Percentiles rank a stretch among this genome's conserved stretches.
These are phyloP conservation scores for Hibiscus tridactylites DNA, from an alignment of 345 rosid genomes.

Conservation along the genomic window DNA sequence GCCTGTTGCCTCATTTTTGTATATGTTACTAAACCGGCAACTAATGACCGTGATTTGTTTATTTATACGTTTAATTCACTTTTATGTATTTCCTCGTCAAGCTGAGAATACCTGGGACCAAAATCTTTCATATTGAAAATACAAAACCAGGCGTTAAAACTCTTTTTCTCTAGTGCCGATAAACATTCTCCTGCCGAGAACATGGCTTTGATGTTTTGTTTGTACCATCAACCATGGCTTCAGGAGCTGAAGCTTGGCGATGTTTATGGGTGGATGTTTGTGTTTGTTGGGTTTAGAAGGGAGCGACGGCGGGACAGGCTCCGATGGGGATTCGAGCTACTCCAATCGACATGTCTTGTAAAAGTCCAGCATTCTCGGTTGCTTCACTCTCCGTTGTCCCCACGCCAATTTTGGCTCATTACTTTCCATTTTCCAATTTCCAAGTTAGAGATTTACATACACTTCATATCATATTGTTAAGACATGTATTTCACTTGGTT, in stretches of 20 bases:
- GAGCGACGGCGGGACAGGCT: constrained; percentile 31
- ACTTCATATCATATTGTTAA: too few species aligned
- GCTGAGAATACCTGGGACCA: not conserved
- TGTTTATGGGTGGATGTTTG: not conserved
- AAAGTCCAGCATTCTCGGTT: constrained; percentile 28
- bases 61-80: constrained; percentile 44
- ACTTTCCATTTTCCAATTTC: too few species aligned
- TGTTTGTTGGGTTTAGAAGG: constrained; percentile 13
- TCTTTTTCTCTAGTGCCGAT: not conserved
- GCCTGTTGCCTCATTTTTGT: not conserved
- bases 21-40: not conserved
- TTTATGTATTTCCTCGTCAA: not conserved
- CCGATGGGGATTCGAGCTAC: constrained; percentile 27
- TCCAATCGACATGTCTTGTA: constrained; percentile 19
- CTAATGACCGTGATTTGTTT: not conserved
- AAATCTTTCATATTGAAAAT: not conserved
- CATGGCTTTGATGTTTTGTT: not conserved
- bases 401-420: constrained; percentile 12
- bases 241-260: not conserved
- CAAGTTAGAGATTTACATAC: too few species aligned
- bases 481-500: too few species aligned
- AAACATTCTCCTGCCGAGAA: too few species aligned
- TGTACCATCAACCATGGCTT: not conserved
- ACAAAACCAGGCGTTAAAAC: not conserved
- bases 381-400: constrained; percentile 28